These are phyloP conservation scores for Globisporangium polare DNA, from an alignment of 352 stramenopile genomes.

Conservation along the genomic window DNA sequence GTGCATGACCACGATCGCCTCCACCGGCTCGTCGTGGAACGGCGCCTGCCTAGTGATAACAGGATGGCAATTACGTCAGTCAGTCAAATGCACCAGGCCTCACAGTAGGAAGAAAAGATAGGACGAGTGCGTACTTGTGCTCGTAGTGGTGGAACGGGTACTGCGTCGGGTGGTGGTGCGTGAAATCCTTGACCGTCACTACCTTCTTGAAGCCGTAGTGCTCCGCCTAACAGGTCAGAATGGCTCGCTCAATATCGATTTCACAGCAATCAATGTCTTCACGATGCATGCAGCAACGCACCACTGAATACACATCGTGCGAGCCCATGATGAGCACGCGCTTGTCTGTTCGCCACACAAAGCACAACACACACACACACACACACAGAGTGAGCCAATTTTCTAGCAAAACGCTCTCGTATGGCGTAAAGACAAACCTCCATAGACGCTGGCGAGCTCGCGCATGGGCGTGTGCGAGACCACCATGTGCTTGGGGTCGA, in stretches of 20 bases:
- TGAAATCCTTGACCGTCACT: conserved; percentile 66
- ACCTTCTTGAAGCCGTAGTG: conserved; percentile 86
- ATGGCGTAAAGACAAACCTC: conserved; percentile 25
- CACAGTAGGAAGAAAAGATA: no score
- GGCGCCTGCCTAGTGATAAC: conserved; percentile 30
- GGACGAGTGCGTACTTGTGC: conserved; percentile 42
- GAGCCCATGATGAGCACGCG: conserved; percentile 87
- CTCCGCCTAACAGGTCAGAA: no score
- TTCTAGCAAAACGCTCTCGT: not conserved
- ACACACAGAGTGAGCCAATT: no score
- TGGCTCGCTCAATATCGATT: no score
- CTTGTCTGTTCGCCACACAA: conserved; percentile 34
- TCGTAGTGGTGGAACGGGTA: conserved; percentile 81
- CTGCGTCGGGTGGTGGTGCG: conserved; percentile 63
- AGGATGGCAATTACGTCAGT: no score
- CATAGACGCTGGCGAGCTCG: conserved; percentile 58
- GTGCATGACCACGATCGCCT: conserved; percentile 89
- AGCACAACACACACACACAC: not conserved
- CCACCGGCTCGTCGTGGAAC: conserved; percentile 67
- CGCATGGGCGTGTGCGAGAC: conserved; percentile 90
- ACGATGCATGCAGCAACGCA: no score
- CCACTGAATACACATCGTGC: conserved; percentile 76
- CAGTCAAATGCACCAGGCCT: no score
- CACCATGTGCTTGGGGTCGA: conserved; percentile 75
- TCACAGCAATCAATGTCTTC: no score